Evolutionary conservation across 164 flowering plant genomes (phyloP).

Genomic region (Hamamelis virginiana): DNA sequence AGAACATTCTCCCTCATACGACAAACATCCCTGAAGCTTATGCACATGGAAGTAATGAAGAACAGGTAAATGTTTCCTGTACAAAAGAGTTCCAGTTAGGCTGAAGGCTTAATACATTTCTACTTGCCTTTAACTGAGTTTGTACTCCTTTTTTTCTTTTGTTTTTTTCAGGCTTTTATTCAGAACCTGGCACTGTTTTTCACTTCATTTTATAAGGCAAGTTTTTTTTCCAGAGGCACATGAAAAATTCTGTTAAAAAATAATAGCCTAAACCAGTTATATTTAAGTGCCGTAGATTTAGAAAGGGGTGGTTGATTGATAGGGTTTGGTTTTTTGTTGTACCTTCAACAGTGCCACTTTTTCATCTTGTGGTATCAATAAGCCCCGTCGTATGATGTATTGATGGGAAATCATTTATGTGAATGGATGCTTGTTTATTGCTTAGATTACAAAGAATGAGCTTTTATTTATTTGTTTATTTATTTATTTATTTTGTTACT

Average conservation of each 20-base stretch:
- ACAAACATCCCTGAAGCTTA: conserved; percentile 89
- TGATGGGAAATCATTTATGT: too few relatives aligned
- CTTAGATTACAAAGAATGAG: too few relatives aligned
- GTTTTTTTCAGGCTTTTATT: conserved; percentile 75
- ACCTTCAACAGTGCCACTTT: too few relatives aligned
- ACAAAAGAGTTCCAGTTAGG: too few relatives aligned
- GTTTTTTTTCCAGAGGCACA: not conserved
- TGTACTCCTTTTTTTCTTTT: not conserved
- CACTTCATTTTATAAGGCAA: conserved; percentile 90
- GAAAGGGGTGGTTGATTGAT: too few relatives aligned
- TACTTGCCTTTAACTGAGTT: not conserved
- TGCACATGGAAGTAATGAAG: conserved; percentile 83
- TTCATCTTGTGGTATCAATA: too few relatives aligned
- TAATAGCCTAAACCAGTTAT: not conserved
- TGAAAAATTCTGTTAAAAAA: not conserved
- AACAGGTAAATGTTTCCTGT: conserved; percentile 54
- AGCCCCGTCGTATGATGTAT: too few relatives aligned
- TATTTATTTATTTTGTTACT: too few relatives aligned
- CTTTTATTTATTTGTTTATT: too few relatives aligned
- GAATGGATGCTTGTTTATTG: too few relatives aligned
- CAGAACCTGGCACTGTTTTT: conserved; percentile 94
- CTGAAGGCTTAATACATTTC: not conserved
- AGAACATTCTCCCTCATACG: conserved; percentile 73
- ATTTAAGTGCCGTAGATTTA: too few relatives aligned
- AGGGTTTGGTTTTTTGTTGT: too few relatives aligned